Base-by-base conservation (phyloP, 352 stramenopile genomes). In the Phytophthora fragariae region DNA sequence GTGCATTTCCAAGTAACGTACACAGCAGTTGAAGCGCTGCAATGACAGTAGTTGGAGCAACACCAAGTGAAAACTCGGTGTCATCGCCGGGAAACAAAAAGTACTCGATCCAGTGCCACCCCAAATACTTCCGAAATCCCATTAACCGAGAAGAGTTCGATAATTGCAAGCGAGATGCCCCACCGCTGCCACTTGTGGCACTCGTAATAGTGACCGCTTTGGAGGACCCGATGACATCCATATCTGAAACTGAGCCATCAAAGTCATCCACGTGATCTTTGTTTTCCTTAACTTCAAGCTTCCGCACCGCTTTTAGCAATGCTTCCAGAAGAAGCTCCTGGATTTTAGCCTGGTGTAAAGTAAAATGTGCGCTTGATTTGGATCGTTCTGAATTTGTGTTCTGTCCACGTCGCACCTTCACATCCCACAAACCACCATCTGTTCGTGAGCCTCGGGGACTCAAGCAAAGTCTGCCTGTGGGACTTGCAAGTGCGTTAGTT, bases 261-360 rank as follows among this genome's bases (percentile, higher is more conserved):
- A 24, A 70, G 1, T 73, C 53, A 29, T 90, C 77, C 37, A 81
- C 75, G 50, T 75, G 57, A 19, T 92, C 81, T 50, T 84, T 89
- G 49, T 59, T 83, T 67, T 90, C 82, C 66, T 94, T 94, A 31
- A 92, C 33, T 56, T 94, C 87, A 33, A 88, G 78, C 31, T 94
- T 94, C 60, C 91, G 84, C 5, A 92, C 85, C 1, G 85, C 87
- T 57, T 91, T 92, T 21, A 83, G 55, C 17, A 94, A 58, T 31
- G 90, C 83, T 57, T 91, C 82, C 5, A 94, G 60, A 12, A 94
- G 65, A 35, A 94, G 68, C 37, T 90, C 79, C 55, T 92, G 85
- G 8, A 89, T 71, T 46, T 82, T 82, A 12, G 78, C 71, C 52
- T 92, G 85, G 4, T 81, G 68, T 12, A 39, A 37, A 17, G 70